These are phyloP conservation scores for Citrus reticulata DNA, from an alignment of 345 rosid genomes.

Conservation along the genomic window DNA sequence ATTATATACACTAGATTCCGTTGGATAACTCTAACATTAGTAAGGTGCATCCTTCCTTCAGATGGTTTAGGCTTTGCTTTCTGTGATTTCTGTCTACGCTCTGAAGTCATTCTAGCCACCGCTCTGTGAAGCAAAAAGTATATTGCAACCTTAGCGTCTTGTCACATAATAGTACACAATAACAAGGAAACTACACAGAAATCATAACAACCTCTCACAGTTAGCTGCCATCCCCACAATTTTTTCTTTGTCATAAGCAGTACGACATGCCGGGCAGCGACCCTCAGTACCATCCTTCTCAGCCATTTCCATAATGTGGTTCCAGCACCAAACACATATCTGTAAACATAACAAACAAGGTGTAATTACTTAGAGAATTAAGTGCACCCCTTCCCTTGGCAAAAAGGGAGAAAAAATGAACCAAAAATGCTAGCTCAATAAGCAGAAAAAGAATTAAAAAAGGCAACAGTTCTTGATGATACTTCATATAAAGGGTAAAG, in stretches of 20 bases:
- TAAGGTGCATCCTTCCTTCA: constrained; percentile 67
- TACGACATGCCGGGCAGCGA: constrained; percentile 89
- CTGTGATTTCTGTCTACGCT: constrained; percentile 41
- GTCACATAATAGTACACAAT: background rate
- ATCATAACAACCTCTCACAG: constrained; percentile 56
- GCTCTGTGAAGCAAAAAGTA: constrained; percentile 20
- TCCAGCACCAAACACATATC: constrained; percentile 99
- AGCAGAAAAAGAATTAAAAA: background rate
- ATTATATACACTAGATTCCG: constrained; percentile 71
- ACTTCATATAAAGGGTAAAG: background rate
- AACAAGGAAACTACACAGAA: background rate
- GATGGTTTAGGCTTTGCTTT: constrained; percentile 55
- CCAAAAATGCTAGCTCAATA: background rate
- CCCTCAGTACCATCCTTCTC: constrained; percentile 83
- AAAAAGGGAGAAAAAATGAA: background rate
- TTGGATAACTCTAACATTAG: constrained; percentile 57
- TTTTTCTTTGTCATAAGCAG: constrained; percentile 83
- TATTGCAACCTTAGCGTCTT: background rate
- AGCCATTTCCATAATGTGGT: constrained; percentile 92
- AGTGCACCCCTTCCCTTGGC: background rate
- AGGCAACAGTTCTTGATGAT: background rate
- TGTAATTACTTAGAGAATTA: background rate
- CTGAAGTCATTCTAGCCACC: constrained; percentile 36
- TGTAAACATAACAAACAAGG: constrained; percentile 12
- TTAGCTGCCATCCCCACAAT: constrained; percentile 75